Evolutionary conservation across 768 basidiomycete genomes (phyloP).

Genomic region (Lactarius trivialis): DNA sequence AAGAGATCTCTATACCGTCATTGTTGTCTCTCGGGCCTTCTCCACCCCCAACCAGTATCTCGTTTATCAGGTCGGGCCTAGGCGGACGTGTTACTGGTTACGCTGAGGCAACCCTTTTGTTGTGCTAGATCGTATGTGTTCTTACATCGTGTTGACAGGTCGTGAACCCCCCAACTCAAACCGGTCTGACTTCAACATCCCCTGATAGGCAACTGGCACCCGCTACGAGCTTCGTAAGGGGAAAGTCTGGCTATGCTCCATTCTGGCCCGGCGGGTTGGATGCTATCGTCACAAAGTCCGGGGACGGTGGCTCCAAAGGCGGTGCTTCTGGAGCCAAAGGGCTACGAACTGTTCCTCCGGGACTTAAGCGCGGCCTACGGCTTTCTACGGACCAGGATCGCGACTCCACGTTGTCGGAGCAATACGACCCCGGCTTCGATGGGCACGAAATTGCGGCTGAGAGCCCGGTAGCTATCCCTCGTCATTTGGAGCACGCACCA

Average conservation of each 20-base stretch:
- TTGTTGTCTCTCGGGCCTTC: slow-evolving; percentile 62
- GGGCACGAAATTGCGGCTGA: neutral
- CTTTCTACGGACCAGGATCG: slow-evolving; percentile 53
- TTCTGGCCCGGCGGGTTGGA: slow-evolving; percentile 94
- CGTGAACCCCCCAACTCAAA: slow-evolving; percentile 46
- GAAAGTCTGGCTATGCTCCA: slow-evolving; percentile 88
- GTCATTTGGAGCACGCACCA: neutral
- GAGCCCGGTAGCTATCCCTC: neutral
- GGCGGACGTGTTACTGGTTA: slow-evolving; percentile 77
- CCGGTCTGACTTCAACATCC: slow-evolving; percentile 79
- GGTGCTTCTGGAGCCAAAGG: slow-evolving; percentile 36
- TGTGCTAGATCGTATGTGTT: neutral
- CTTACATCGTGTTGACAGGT: slow-evolving; percentile 36
- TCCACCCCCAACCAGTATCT: slow-evolving; percentile 64
- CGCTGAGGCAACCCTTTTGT: slow-evolving; percentile 47
- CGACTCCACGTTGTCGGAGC: slow-evolving; percentile 36
- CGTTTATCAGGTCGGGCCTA: slow-evolving; percentile 73
- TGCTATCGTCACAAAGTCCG: slow-evolving; percentile 34
- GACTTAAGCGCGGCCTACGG: slow-evolving; percentile 72
- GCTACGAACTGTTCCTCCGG: slow-evolving; percentile 72
- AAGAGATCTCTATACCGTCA: slow-evolving; percentile 51
- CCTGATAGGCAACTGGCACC: slow-evolving; percentile 79
- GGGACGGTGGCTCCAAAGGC: slow-evolving; percentile 22
- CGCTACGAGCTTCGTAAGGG: slow-evolving; percentile 78
- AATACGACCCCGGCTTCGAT: slow-evolving; percentile 28